These are phyloP conservation scores for Globisporangium nagaii DNA, from an alignment of 352 stramenopile species.

Conservation along the genomic window DNA sequence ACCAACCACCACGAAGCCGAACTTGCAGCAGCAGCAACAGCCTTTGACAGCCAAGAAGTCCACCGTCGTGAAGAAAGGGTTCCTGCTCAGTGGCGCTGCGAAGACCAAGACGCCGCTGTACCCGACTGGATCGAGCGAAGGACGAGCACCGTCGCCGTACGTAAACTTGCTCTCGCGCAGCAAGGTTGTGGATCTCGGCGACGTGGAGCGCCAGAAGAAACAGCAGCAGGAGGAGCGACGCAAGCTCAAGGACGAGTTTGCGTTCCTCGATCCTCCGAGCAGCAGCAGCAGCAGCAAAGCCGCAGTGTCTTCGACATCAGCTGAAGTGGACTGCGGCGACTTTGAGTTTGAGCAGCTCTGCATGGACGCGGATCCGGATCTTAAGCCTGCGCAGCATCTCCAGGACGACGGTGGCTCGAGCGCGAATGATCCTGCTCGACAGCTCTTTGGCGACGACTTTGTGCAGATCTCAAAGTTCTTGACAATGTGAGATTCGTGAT, in stretches of 20 bases:
- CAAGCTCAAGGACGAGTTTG: conserved; percentile 15
- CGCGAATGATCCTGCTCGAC: conserved; percentile 6
- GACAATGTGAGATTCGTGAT: background rate
- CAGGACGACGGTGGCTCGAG: background rate
- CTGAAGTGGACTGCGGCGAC: conserved; percentile 53
- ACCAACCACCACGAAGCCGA: background rate
- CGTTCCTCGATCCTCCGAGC: conserved; percentile 17
- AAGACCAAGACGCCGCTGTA: conserved; percentile 51
- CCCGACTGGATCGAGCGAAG: conserved; percentile 64
- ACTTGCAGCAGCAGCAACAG: background rate
- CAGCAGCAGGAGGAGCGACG: conserved; percentile 20
- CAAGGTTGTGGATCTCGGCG: conserved; percentile 71
- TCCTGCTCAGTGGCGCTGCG: conserved; percentile 25
- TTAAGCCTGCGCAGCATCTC: conserved; percentile 18
- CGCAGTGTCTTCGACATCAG: background rate
- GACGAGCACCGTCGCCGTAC: conserved; percentile 55
- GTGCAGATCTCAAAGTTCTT: conserved; percentile 51
- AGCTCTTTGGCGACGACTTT: conserved; percentile 47
- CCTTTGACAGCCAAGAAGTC: conserved; percentile 10
- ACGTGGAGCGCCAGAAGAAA: conserved; percentile 34
- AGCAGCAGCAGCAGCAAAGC: background rate
- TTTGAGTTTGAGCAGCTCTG: conserved; percentile 80
- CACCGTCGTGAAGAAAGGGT: conserved; percentile 63
- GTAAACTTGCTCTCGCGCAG: conserved; percentile 76
- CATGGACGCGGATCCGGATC: conserved; percentile 68